Percentiles rank a stretch among this genome's conserved stretches.
Conservation (phyloP, 495 filamentous ascomycete genomes). For the Penicillium steckii region DNA sequence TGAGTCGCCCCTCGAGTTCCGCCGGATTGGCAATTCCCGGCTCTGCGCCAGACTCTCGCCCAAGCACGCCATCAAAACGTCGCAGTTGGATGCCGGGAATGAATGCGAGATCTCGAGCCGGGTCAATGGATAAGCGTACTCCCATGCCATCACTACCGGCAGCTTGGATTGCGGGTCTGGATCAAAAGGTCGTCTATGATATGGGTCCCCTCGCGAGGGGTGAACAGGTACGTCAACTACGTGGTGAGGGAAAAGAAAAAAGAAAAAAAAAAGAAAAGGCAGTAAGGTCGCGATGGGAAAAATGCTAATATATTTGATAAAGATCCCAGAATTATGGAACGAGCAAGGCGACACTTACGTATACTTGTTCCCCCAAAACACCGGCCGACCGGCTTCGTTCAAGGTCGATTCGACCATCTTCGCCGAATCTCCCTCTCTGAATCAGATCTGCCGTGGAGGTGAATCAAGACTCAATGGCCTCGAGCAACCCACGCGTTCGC, state of each 20-base stretch:
- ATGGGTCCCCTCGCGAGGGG: conserved; percentile 53
- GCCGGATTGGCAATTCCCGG: conserved; percentile 39
- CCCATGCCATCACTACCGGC: conserved; percentile 23
- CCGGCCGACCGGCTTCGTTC: conserved; percentile 71
- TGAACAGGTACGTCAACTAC: conserved; percentile 58
- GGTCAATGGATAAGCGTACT: conserved; percentile 30
- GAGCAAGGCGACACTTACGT: conserved; percentile 79
- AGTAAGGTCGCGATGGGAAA: too few species aligned
- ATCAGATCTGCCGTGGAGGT: conserved; percentile 64
- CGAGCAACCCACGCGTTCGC: conserved; percentile 39
- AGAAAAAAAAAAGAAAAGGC: too few species aligned
- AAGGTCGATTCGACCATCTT: conserved; percentile 71
- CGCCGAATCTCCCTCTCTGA: conserved; percentile 66
- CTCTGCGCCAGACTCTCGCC: conserved; percentile 36
- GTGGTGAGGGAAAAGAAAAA: not conserved
- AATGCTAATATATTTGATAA: not conserved
- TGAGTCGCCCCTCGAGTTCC: conserved; percentile 38
- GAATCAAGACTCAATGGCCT: conserved; percentile 40
- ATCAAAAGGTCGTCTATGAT: conserved; percentile 62
- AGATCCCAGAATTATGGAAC: conserved; percentile 90
- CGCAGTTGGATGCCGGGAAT: conserved; percentile 59
- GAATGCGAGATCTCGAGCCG: conserved; percentile 41
- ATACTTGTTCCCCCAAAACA: conserved; percentile 71
- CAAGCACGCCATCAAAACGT: conserved; percentile 43
- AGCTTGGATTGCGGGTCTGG: conserved; percentile 64